Base-by-base conservation (phyloP, 2,329 filamentous ascomycete species). In the Fusarium sp. region DNA sequence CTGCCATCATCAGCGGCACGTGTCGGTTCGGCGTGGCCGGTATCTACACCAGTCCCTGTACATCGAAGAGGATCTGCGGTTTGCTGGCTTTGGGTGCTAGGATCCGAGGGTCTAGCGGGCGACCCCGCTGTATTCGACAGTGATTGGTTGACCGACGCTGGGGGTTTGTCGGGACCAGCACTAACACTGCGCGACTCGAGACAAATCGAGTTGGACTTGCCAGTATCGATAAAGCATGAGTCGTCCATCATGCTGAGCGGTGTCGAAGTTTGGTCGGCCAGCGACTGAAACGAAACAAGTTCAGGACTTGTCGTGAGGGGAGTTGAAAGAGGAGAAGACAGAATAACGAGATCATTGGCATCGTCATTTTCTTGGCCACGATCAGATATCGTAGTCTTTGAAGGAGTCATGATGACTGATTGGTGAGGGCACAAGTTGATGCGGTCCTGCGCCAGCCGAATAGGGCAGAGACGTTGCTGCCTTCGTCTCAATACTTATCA, bases 171-270 rank as follows among this genome's bases (percentile, higher is more conserved):
- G 60, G 62, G 57, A 62, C 67, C 66, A 56, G 48, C 69, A 57
- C 59, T 69, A 60, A 56, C 55, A 59, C 56, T 55, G 30, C 34
- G 52, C 45, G 55, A 44, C 23, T 51, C 67, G 19, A 57, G 49
- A 46, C 49, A 52, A 45, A 28, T 50, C 36, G 54, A 49, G 38
- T 59, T 70, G 32, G 45, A 55, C 48, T 57, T 52, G 52, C 56
- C 36, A 34, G 49, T 39, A 19, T 61, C 65, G 34, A 59, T 42
- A 40, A 61, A 67, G 48, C 60, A 73, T 52, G 71, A 73, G 56
- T 75, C 74, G 59, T 74, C 68, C 49, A 76, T 63, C 49, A 74
- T 69, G 47, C 74, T 76, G 45, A 75, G 61, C 38, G 74, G 74
- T 56, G 74, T 75, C 50, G 65, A 64, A 38, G 56, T 75, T 49